phyloP scores from a whole-genome alignment of 2,329 filamentous ascomycete genomes.

The Metarhizium sp. region DNA sequence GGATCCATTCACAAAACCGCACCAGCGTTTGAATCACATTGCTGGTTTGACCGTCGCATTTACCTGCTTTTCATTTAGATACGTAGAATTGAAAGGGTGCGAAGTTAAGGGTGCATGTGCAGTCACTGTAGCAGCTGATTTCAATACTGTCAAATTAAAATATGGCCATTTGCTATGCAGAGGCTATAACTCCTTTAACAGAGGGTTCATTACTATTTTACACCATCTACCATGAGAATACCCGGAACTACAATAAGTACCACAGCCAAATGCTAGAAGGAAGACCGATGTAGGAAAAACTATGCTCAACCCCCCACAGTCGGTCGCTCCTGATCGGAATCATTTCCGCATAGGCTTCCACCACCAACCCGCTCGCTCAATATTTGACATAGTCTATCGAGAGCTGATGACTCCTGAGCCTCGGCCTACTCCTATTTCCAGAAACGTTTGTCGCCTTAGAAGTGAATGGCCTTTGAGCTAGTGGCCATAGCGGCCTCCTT shows the following conservation, averaged over 20 bases:
- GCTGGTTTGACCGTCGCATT: no score
- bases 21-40: no score
- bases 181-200: neutral
- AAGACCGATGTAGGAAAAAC: neutral
- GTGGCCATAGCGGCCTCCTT: constrained; percentile 99
- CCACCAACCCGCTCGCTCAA: neutral
- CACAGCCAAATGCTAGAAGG: neutral
- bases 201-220: neutral
- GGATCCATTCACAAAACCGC: no score
- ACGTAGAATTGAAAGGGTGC: no score
- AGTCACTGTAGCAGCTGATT: no score
- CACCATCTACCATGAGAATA: neutral
- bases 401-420: neutral
- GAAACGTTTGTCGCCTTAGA: constrained; percentile 39
- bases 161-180: neutral
- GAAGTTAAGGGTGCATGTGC: no score
- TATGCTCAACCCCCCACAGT: neutral
- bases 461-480: constrained; percentile 92
- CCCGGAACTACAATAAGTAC: neutral
- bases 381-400: neutral
- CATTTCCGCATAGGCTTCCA: neutral
- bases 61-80: no score
- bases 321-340: neutral
- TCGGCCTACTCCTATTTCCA: neutral
- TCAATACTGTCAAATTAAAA: neutral